Conservation (phyloP, 768 basidiomycete species). For the Lepiota brunneoincarnata region DNA sequence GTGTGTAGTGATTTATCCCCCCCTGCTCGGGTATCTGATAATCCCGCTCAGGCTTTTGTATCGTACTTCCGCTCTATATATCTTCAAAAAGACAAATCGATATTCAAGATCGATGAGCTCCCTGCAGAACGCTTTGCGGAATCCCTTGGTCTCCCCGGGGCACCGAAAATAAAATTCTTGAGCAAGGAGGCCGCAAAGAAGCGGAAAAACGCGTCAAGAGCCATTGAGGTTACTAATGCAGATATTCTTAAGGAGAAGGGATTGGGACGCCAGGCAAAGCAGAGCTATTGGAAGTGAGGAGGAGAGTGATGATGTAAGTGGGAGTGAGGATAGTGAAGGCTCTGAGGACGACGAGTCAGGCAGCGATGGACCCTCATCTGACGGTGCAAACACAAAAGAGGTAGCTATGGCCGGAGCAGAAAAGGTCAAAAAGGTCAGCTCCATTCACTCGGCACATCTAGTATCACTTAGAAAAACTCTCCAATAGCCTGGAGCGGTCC, state of each 20-base stretch:
- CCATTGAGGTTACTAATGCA: slow-evolving; percentile 32
- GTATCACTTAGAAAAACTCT: background rate
- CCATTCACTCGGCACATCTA: background rate
- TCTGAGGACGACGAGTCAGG: slow-evolving; percentile 20
- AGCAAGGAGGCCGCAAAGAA: slow-evolving; percentile 63
- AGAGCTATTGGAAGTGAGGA: slow-evolving; percentile 8
- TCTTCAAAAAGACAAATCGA: slow-evolving; percentile 89
- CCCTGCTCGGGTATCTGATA: slow-evolving; percentile 1
- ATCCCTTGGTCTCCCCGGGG: slow-evolving; percentile 89
- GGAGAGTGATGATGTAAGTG: slow-evolving; percentile 17
- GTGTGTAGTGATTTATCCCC: slow-evolving; percentile 41
- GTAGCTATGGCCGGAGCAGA: slow-evolving; percentile 12
- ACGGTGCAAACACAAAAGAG: slow-evolving; percentile 22
- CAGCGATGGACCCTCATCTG: slow-evolving; percentile 23
- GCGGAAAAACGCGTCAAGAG: slow-evolving; percentile 71
- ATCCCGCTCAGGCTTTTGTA: slow-evolving; percentile 73
- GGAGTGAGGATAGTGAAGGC: slow-evolving; percentile 28
- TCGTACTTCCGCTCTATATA: slow-evolving; percentile 93
- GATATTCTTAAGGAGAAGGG: slow-evolving; percentile 22
- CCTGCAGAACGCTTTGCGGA: slow-evolving; percentile 85
- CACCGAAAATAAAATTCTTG: slow-evolving; percentile 92
- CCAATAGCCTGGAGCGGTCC: slow-evolving; percentile 42
- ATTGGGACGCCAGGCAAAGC: slow-evolving; percentile 2
- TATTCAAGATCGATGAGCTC: slow-evolving; percentile 84
- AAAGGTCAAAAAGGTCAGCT: slow-evolving; percentile 41